Conservation (phyloP, 257 asterid species). For the Rauvolfia tetraphylla region DNA sequence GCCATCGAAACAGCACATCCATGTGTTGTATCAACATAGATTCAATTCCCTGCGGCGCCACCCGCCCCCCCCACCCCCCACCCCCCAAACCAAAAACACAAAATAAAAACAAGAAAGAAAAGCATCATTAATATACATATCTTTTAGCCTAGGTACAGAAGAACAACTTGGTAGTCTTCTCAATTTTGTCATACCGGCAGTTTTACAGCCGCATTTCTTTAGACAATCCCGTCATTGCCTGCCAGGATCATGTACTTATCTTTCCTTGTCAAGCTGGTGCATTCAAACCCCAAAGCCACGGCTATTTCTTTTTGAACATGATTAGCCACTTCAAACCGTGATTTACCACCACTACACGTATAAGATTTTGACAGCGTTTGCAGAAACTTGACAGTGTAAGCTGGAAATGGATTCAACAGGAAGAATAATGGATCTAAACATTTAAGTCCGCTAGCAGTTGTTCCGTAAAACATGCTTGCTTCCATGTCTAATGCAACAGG, state of each 20-base stretch:
- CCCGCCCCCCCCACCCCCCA: neutral
- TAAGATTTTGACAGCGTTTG: constrained; percentile 5
- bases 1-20: neutral
- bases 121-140: neutral
- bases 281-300: constrained; percentile 28
- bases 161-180: neutral
- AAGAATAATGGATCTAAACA: constrained; percentile 34
- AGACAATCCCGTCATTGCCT: constrained; percentile 32
- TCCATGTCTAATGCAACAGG: constrained; percentile 32
- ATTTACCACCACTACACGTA: constrained; percentile 15
- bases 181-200: neutral
- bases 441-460: constrained; percentile 36
- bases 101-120: neutral
- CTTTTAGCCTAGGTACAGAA: neutral
- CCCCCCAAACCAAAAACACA: neutral
- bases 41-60: neutral
- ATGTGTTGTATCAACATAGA: neutral
- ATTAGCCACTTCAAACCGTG: constrained; percentile 34
- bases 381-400: constrained; percentile 19
- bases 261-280: constrained; percentile 35
- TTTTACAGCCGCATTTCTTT: neutral
- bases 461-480: constrained; percentile 33
- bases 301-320: constrained; percentile 31
- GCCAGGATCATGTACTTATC: constrained; percentile 35
- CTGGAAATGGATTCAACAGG: constrained; percentile 30